Percentiles rank a stretch among this genome's conserved stretches.
Conservation (phyloP, 2,329 filamentous ascomycete genomes). For the Phyllachora maydis region DNA sequence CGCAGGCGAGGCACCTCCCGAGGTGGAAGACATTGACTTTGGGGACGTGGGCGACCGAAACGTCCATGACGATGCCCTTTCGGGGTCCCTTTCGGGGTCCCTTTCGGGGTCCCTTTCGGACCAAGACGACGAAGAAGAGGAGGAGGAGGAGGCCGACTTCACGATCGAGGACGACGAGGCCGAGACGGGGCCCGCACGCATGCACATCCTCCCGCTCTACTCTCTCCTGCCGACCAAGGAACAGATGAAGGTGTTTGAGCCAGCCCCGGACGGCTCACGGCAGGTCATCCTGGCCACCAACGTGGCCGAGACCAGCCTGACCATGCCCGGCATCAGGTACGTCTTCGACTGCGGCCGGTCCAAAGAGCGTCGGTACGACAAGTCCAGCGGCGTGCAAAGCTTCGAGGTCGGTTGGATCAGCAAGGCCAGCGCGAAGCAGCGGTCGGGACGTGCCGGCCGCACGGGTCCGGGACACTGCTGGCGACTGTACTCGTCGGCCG, state of each 20-base stretch:
- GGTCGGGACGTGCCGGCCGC: conserved; percentile 82
- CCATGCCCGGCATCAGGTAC: conserved; percentile 85
- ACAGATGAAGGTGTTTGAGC: conserved; percentile 77
- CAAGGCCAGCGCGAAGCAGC: conserved; percentile 84
- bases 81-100: too few relatives aligned
- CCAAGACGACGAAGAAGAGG: conserved; percentile 33
- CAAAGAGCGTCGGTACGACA: conserved; percentile 81
- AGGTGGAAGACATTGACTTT: conserved; percentile 75
- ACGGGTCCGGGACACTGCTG: conserved; percentile 95
- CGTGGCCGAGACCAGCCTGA: conserved; percentile 90
- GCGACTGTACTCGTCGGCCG: conserved; percentile 78
- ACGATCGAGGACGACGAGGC: conserved; percentile 41
- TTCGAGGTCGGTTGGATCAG: conserved; percentile 95
- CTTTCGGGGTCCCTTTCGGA: too few relatives aligned
- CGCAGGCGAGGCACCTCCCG: conserved; percentile 56
- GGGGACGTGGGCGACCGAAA: conserved; percentile 49
- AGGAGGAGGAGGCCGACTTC: conserved; percentile 43
- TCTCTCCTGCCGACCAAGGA: conserved; percentile 80
- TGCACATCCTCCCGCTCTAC: conserved; percentile 85
- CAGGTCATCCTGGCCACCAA: conserved; percentile 87
- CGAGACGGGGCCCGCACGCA: conserved; percentile 42
- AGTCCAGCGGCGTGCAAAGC: conserved; percentile 78
- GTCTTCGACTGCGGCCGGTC: conserved; percentile 88
- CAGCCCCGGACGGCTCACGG: conserved; percentile 61
- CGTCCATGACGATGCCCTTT: conserved; percentile 27